Conservation (phyloP, 2,329 filamentous ascomycete species). For the Colletotrichum abscissum region DNA sequence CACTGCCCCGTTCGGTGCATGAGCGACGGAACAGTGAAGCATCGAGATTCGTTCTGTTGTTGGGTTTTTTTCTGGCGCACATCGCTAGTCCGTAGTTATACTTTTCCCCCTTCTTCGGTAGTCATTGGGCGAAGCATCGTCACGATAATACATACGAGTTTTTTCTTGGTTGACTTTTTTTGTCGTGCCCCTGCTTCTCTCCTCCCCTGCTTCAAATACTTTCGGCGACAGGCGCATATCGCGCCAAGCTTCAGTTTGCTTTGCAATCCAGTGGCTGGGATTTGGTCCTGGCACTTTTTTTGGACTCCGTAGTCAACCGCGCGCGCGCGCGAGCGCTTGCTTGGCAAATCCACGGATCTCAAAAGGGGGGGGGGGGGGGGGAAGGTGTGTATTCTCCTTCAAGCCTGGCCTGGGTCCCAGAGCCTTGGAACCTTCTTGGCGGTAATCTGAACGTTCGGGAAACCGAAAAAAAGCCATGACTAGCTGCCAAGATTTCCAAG, state of each 20-base stretch:
- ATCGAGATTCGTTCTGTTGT: neutral
- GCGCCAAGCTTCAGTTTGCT: neutral
- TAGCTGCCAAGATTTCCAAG: neutral
- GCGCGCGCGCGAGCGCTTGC: neutral
- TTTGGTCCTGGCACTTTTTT: neutral
- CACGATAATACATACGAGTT: neutral
- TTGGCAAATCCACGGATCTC: neutral
- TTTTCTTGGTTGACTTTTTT: neutral
- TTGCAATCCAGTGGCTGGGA: neutral
- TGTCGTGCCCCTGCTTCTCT: too few species aligned
- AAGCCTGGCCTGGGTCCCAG: neutral
- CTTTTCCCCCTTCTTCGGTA: too few species aligned
- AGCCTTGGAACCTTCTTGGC: neutral
- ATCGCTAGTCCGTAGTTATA: too few species aligned
- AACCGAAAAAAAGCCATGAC: neutral
- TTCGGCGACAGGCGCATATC: neutral
- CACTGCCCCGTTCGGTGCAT: neutral
- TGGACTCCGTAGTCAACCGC: neutral
- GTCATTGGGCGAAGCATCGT: neutral
- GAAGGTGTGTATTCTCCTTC: neutral
- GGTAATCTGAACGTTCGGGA: neutral
- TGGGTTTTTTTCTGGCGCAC: neutral
- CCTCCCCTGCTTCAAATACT: too few species aligned
- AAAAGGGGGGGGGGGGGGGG: neutral
- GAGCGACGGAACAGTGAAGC: neutral